phyloP scores from a whole-genome alignment of 2,329 filamentous ascomycete genomes.

The Botrytis aclada region DNA sequence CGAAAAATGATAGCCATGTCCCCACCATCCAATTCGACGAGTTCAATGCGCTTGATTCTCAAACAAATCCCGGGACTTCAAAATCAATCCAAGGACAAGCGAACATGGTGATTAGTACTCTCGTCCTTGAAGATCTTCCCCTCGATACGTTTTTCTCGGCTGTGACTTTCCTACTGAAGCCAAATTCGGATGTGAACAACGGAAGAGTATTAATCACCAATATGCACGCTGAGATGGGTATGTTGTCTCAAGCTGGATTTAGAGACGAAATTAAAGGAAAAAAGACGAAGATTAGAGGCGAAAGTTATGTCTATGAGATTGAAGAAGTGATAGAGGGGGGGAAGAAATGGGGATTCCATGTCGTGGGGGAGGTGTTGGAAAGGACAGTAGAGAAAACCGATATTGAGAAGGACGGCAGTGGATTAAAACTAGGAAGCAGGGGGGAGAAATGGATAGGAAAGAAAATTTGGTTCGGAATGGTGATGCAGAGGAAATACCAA shows the following conservation, averaged over 20 bases:
- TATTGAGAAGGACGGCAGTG: conserved; percentile 30
- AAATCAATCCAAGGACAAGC: conserved; percentile 19
- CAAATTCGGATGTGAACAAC: conserved; percentile 41
- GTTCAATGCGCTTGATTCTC: conserved; percentile 31
- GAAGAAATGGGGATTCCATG: conserved; percentile 43
- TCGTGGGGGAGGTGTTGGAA: conserved; percentile 44
- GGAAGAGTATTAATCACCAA: conserved; percentile 60
- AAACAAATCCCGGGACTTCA: conserved; percentile 26
- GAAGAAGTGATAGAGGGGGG: conserved; percentile 52
- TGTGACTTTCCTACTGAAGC: conserved; percentile 7
- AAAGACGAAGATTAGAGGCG: conserved; percentile 56
- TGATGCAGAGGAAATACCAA: conserved; percentile 39
- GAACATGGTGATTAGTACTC: conserved; percentile 54
- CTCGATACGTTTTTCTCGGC: conserved; percentile 47
- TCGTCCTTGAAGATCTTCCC: conserved; percentile 63
- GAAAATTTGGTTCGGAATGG: conserved; percentile 51
- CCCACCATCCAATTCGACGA: conserved; percentile 24
- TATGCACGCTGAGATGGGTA: conserved; percentile 65
- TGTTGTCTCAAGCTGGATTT: conserved; percentile 59
- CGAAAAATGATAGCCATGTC: neutral
- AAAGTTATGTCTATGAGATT: conserved; percentile 55
- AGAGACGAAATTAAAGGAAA: conserved; percentile 46
- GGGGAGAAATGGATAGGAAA: conserved; percentile 63
- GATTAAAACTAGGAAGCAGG: conserved; percentile 57
- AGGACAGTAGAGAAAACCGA: conserved; percentile 47